Base-by-base conservation (phyloP, 805 yeast species). In the Metschnikowia cubensis region DNA sequence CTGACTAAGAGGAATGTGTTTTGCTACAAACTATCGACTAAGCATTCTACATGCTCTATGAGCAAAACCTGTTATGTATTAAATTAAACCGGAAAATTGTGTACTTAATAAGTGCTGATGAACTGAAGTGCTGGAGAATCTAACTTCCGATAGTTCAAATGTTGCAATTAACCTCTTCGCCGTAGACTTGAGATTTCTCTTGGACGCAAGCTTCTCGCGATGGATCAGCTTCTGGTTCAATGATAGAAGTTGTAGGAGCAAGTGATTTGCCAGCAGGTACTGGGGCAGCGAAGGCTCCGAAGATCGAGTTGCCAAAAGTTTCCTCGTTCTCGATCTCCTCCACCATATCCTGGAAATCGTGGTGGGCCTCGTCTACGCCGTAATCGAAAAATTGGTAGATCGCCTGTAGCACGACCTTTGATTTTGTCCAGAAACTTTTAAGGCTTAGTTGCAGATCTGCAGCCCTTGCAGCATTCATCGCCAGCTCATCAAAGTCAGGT, bases 401-500 rank as follows among this genome's bases (percentile, higher is more conserved):
- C 0, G 76, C 77, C 20, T 58, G 59, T 33, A 55, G 50, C 29
- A 55, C 22, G 22, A 45, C 35, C 6, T 50, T 47, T 3, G 51
- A 36, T 15, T 34, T 33, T 18, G 14, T 29, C 36, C 37, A 33
- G 17, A 52, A 31, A 10, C 32, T 34, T 31, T 35, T 47, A 34
- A 42, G 33, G 14, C 39, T 25, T 41, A 22, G 46, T 8, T 34
- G 22, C 39, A 22, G 38, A 15, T 52, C 54, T 6, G 53, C 49
- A 6, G 45, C 50, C 21, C 53, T 50, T 4, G 54, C 51, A 3
- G 55, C 53, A 5, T 50, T 45, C 46, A 53, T 37, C 14, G 54
- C 56, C 35, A 54, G 47, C 44, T 57, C 67, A 59, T 61, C 70
- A 59, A 59, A 68, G 31, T 75, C 70, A 0, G 94, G 91, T 60